These are phyloP conservation scores for Anthoceros angustus DNA, from an alignment of 225 moss, liverwort and hornwort species.

Conservation along the genomic window DNA sequence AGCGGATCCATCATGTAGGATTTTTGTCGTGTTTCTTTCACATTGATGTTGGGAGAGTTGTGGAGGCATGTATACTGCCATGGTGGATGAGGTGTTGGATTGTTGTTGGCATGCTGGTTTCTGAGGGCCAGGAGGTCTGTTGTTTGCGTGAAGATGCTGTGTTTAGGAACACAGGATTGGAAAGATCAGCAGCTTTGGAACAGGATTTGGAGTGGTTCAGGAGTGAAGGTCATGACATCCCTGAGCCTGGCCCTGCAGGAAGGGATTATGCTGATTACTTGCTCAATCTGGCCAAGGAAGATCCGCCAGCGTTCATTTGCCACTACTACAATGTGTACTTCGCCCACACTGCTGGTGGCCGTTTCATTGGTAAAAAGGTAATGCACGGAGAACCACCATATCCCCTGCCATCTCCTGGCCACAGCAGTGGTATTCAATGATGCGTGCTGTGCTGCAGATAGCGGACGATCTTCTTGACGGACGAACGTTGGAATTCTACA, in stretches of 20 bases:
- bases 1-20: conserved; percentile 78
- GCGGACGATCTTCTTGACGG: conserved; percentile 53
- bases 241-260: conserved; percentile 44
- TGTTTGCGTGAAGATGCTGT: conserved; percentile 39
- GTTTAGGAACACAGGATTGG: conserved; percentile 76
- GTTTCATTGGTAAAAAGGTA: conserved; percentile 91
- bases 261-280: conserved; percentile 50
- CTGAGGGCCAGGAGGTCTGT: background rate
- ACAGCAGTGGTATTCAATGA: background rate
- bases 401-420: too few relatives aligned
- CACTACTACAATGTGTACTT: conserved; percentile 97
- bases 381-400: background rate
- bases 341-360: conserved; percentile 90
- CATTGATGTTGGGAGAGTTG: background rate
- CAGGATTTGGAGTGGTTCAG: conserved; percentile 87
- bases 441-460: conserved; percentile 29
- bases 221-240: conserved; percentile 64
- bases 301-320: conserved; percentile 83
- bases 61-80: background rate
- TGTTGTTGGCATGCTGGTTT: background rate
- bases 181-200: conserved; percentile 48
- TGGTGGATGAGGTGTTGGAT: background rate
- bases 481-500: conserved; percentile 80
- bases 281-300: conserved; percentile 47
- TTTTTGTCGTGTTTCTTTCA: background rate